Base-by-base conservation (phyloP, 1,139 yeast genomes). In the Schwanniomyces etchellsii region DNA sequence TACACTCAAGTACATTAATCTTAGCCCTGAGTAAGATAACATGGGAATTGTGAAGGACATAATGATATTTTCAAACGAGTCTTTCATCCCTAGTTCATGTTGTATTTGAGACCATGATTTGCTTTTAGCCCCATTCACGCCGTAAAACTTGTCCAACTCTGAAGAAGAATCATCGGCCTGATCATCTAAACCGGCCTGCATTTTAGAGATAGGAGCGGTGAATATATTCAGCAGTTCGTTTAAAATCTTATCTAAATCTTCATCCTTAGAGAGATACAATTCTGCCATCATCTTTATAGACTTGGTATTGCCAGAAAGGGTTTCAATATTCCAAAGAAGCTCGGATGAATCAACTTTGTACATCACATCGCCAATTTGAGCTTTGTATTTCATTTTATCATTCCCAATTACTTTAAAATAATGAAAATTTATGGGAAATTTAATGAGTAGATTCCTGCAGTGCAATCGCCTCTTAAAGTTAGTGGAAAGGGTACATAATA, bases 301-400 rank as follows among this genome's bases (percentile, higher is more conserved):
- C 20, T 50, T 47, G 27, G 41, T 42, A 31, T 59, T 63, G 2
- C 89, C 89, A 16, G 72, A 70, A 26, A 80, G 50, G 11, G 72
- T 58, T 2, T 70, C 73, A 7, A 82, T 64, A 28, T 63, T 62
- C 93, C 93, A 82, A 2, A 74, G 48, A 3, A 82, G 45, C 35
- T 72, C 74, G 16, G 76, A 69, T 18, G 74, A 65, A 39, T 65
- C 60, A 4, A 67, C 49, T 27, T 64, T 61, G 39, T 48, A 66
- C 27, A 52, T 50, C 4, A 66, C 73, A 15, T 57, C 62, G 1
- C 74, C 74, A 28, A 50, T 29, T 39, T 67, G 72, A 2, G 70
- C 50, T 34, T 64, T 65, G 34, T 57, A 67, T 37, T 64, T 62
- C 35, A 67, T 46, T 26, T 59, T 55, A 33, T 60, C 57, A 36